Percentiles rank a stretch among this genome's conserved stretches.
These are phyloP conservation scores for Phytomonas francai DNA, from an alignment of 208 protist genomes.

Conservation along the genomic window DNA sequence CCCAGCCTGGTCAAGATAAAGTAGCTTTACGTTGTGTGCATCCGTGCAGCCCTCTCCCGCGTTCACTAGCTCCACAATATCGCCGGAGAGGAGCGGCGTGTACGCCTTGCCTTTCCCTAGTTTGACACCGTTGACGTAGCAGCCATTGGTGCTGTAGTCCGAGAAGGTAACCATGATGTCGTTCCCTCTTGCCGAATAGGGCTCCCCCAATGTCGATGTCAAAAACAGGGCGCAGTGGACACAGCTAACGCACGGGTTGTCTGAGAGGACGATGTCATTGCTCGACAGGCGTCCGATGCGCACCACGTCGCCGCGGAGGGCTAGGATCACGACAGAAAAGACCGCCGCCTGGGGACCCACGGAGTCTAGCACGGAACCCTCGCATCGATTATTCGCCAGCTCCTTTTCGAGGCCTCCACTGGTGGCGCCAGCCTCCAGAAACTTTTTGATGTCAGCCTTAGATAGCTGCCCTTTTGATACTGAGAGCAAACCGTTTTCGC, in stretches of 20 bases:
- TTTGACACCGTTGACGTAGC: constrained; percentile 20
- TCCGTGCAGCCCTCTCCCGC: constrained; percentile 20
- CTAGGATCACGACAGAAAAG: neutral
- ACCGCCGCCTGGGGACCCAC: neutral
- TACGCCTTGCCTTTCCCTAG: constrained; percentile 31
- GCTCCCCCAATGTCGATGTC: neutral
- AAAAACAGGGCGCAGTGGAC: constrained; percentile 32
- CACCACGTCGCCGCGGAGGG: constrained; percentile 13
- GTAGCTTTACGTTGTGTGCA: constrained; percentile 40
- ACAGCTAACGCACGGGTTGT: constrained; percentile 42
- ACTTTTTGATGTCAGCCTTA: too few species aligned
- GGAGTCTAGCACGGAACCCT: constrained; percentile 6
- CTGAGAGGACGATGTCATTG: constrained; percentile 27
- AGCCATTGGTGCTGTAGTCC: constrained; percentile 60
- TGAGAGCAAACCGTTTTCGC: constrained; percentile 18
- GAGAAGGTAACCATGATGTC: constrained; percentile 17
- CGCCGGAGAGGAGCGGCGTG: constrained; percentile 19
- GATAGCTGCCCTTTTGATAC: constrained; percentile 10
- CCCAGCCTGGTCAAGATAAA: constrained; percentile 21
- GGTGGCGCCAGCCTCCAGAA: too few species aligned
- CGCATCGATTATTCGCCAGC: constrained; percentile 1
- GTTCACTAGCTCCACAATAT: constrained; percentile 40
- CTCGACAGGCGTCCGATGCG: constrained; percentile 28
- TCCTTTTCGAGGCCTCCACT: neutral
- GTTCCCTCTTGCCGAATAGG: neutral